Conservation (phyloP, 73 alveolate genomes). For the Tetrahymena elliotti region DNA sequence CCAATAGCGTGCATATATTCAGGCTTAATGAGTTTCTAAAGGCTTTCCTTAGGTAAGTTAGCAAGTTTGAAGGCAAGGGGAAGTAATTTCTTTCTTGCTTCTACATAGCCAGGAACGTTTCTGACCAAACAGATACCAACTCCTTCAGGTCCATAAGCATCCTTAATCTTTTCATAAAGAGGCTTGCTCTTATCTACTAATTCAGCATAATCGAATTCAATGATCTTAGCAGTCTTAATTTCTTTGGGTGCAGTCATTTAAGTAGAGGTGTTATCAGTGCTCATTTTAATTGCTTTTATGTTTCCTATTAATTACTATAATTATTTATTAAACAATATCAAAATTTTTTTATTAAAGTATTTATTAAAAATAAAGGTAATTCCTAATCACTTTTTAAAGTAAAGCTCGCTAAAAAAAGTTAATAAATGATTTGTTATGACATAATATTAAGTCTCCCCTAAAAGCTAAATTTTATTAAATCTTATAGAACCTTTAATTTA, state of each 20-base stretch:
- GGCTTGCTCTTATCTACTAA: not conserved
- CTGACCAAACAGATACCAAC: constrained; percentile 51
- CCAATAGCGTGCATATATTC: constrained; percentile 57
- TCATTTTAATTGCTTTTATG: not conserved
- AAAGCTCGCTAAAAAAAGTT: not conserved
- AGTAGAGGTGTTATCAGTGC: not conserved
- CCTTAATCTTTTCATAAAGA: constrained; percentile 41
- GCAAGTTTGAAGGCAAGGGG: constrained; percentile 63
- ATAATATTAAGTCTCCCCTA: not conserved
- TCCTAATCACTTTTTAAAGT: not conserved
- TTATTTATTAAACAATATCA: not conserved
- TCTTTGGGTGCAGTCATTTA: not conserved
- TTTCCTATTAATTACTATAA: not conserved
- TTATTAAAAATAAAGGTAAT: not conserved
- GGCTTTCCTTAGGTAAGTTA: constrained; percentile 30
- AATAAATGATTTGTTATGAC: not conserved
- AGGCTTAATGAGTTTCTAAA: constrained; percentile 49
- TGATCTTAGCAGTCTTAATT: not conserved
- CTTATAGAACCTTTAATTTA: not conserved
- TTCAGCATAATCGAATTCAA: not conserved
- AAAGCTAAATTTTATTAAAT: not conserved
- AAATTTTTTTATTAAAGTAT: not conserved
- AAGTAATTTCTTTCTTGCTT: constrained; percentile 40
- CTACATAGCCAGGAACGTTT: constrained; percentile 49
- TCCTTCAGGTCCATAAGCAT: constrained; percentile 57